Evolutionary conservation across 192 early-diverging fungal species (phyloP), one percentile per base, ranked within the genome.

Genomic region (Coemansia sp.): DNA sequence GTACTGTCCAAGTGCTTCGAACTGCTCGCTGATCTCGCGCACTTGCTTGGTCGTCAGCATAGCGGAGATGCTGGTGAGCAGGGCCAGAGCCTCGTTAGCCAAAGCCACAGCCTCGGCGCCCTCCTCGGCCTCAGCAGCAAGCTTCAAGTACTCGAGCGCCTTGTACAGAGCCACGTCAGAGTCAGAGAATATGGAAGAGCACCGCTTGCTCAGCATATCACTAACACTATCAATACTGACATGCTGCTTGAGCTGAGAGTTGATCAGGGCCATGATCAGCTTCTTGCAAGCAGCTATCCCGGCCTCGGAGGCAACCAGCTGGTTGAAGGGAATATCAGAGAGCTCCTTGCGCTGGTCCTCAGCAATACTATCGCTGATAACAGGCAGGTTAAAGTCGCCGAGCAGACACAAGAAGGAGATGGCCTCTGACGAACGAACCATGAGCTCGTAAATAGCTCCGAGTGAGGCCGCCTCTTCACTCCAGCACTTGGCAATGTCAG

Each of bases 391-490:
- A 35, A 88, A 85, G 60, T 92, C 90, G 3, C 83, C 63, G 43
- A 93, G 51, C 48, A 92, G 79, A 18, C 83, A 73, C 10, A 91
- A 65, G 58, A 93, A 90, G 3, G 90, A 77, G 11, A 91, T 86
- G 13, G 85, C 85, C 59, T 93, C 90, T 31, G 85, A 71, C n/a
- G 80, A 62, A 35, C 85, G 78, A 2, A 76, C 70, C 20, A 91
- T 60, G 21, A 93, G 73, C 2, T 85, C 77, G 55, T 85, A 74
- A 35, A 89, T 77, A 2, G 86, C 76, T 37, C 74, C 76, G 60
- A 91, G 59, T 8, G 89, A 90, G 37, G 83, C 74, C 3, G 86
- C 79, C 69, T 90, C 90, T 18, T 68, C 77, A 35, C 85, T 66
- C 86, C 86, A 88, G 59, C 86, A 85, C 9, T 69, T 71, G 10